Base-by-base conservation (phyloP, 352 stramenopile genomes). In the Phytophthora idaei region DNA sequence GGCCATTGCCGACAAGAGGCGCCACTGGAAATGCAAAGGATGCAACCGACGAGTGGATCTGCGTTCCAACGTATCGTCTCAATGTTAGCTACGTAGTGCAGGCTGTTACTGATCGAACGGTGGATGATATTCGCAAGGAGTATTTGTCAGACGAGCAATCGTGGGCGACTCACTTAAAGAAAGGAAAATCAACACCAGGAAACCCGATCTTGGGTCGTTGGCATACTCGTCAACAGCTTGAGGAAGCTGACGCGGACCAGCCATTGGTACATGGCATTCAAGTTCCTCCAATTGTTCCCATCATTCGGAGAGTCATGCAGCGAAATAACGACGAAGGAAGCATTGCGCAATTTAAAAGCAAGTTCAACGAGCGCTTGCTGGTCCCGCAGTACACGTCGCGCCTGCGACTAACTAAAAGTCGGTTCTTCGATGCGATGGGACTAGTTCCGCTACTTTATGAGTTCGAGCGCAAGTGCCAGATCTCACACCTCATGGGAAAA, bases 391-490 rank as follows among this genome's bases (percentile, higher is more conserved):
- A 83, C 67, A 94, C 86, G 27, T 84, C 76, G 12, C 72, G 83
- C 1, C 61, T 96, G 15, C 71, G 79, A 0, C 42, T 96, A 34
- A 82, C 72, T 34, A 92, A 90, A 68, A 85, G 76, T 31, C 80
- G 78, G 17, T 94, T 87, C 31, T 92, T 94, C 60, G 79, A 94
- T 60, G 86, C 80, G 8, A 93, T 94, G 64, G 83, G 88, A 6
- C 76, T 96, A 32, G 72, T 96, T n/a, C 86, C 88, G 17, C 59
- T 96, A 48, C 71, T 96, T 4, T 94, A 94, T 47, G 88, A 96
- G 53, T 96, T 96, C 61, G 88, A 96, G 58, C 84, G 88, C 62
- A 96, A 96, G 60, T 93, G 85, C 42, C 88, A 96, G 60, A 89
- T 96, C 61, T 94, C 88, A 14, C 77, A 85, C n/a, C 71, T 96